Base-by-base conservation (phyloP, 2,329 filamentous ascomycete genomes). In the Hypomyces perniciosus region DNA sequence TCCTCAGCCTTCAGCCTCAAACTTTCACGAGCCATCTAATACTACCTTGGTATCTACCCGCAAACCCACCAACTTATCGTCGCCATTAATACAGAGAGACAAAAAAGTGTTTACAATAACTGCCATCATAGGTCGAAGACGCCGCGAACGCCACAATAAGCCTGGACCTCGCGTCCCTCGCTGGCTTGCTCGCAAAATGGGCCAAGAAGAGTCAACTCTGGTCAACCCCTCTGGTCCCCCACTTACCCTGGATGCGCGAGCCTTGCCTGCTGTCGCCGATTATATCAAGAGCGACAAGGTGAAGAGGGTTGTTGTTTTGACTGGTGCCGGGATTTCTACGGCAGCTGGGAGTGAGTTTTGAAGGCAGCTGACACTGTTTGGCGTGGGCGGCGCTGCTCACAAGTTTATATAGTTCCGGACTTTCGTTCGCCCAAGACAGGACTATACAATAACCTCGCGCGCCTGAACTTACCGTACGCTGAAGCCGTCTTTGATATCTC, bases 401-500 rank as follows among this genome's bases (percentile, higher is more conserved):
- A 10, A 26, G 29, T 6, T 28, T 51, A 38, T 2, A 71, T 74
- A 70, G 92, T 99, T 56, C 93, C 93, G 55, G 93, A 99, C 70
- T 99, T 97, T 68, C 81, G 93, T 57, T 95, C 90, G 2, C 91
- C 92, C 55, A 86, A 90, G 52, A 97, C 92, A 0, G 93, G 93
- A 3, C 80, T 99, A 8, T 99, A 99, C 68, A 85, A 89, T 61
- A 97, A 97, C 63, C 83, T 99, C 13, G 86, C 87, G 26, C 81
- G 87, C 47, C 79, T 97, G 31, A 83, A 95, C 54, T 79, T 99
- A 0, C 91, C 91, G 0, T 85, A 92, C 61, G 86, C 92, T 26
- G 90, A 97, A 71, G 91, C 90, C 33, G 90, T 97, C 41, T 97
- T 99, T 69, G 90, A 96, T 63, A 92, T 99, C 57, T 76, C 76